Base-by-base conservation (phyloP, 2,329 filamentous ascomycete genomes). In the Fusarium ramigenum region DNA sequence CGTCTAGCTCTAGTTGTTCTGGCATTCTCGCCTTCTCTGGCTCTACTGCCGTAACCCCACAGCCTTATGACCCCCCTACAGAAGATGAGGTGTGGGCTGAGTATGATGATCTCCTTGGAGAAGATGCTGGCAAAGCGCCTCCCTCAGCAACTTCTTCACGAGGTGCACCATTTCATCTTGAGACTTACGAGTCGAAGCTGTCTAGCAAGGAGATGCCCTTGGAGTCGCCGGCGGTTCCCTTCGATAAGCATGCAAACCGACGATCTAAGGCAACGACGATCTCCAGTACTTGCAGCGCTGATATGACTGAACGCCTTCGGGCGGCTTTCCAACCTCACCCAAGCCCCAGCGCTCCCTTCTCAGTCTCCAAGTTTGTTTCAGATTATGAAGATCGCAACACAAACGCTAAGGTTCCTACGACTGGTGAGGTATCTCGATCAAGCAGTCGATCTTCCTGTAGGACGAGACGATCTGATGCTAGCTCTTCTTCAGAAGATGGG, bases 61-160 rank as follows among this genome's bases (percentile, higher is more conserved):
- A 85, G 7, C 85, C 89, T 3, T 86, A 85, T 49, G 89, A 90
- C 8, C 91, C 90, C 0, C 87, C 92, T 9, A 90, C 85, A 2
- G 93, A 97, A 73, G 96, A 98, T 77, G 96, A 98, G 79, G 88
- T 97, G 4, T 98, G 96, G 96, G 91, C 95, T 58, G 96, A 97
- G 82, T 98, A 97, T 78, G 92, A 98, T 74, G 96, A 98, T 76
- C 84, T 98, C 15, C 15, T 15, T 36, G 5, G 15, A 16, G 34
- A 36, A 15, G 15, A 18, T 4, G 30, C 30, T 30, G 30, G 30
- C 8, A 30, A 30, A 30, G 30, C 30, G 9, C 9, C 9, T 30
- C 30, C 30, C 30, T 90, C 89, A 2, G 83, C 87, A 9, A 87
- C 86, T 2, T 90, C 89, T 2, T 90, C 90, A 2, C 84, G 85